phyloP scores from a whole-genome alignment of 2,329 filamentous ascomycete species.

The Hypoxylon sp. region DNA sequence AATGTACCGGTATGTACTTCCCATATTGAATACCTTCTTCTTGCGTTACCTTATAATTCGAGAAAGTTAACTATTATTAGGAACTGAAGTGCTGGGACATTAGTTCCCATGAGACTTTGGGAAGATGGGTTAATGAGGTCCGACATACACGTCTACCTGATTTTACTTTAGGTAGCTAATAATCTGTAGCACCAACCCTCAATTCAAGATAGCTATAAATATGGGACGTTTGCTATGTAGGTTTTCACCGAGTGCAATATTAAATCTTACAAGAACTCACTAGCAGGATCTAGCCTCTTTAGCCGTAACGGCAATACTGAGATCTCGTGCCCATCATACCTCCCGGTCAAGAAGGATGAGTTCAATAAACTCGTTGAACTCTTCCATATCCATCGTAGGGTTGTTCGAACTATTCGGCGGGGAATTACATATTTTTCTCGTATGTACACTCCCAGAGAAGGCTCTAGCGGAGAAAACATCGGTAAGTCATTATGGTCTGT shows the following conservation, averaged over 20 bases:
- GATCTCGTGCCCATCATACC: conserved; percentile 14
- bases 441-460: not conserved
- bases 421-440: conserved; percentile 25
- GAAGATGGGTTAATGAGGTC: conserved; percentile 26
- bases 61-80: conserved; percentile 9
- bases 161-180: conserved; percentile 14
- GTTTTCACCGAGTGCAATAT: not conserved
- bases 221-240: conserved; percentile 29
- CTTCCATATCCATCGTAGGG: conserved; percentile 26
- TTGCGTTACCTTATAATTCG: not conserved
- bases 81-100: conserved; percentile 13
- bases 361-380: conserved; percentile 17
- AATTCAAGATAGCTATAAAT: not conserved
- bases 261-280: not conserved
- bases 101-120: conserved; percentile 3
- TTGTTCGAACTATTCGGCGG: conserved; percentile 25
- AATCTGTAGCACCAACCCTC: conserved; percentile 6
- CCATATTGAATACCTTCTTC: not conserved
- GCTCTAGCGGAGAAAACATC: not conserved
- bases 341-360: conserved; percentile 15
- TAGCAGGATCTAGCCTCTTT: conserved; percentile 21
- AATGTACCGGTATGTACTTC: not conserved
- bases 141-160: not conserved
- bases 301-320: not conserved
- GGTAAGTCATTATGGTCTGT: not conserved